phyloP scores from a whole-genome alignment of 495 filamentous ascomycete genomes.

The Penicillium atrosanguineum region DNA sequence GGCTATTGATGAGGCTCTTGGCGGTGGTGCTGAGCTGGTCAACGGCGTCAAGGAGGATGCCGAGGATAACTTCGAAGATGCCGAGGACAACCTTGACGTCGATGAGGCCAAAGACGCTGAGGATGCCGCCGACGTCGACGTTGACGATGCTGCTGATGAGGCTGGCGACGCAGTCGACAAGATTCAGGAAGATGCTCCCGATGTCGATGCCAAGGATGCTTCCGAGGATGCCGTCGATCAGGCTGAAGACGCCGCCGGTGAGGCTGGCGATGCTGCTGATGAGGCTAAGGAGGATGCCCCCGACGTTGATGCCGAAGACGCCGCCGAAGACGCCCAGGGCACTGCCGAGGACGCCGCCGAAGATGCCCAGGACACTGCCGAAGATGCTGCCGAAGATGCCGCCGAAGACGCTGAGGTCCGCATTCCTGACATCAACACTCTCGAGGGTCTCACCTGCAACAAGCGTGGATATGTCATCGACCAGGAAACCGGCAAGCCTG shows the following conservation, averaged over 20 bases:
- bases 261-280: background rate
- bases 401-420: conserved; percentile 18
- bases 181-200: conserved; percentile 5
- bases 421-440: conserved; percentile 54
- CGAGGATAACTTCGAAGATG: conserved; percentile 40
- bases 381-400: conserved; percentile 31
- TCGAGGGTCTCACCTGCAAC: conserved; percentile 62
- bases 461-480: conserved; percentile 60
- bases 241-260: conserved; percentile 11
- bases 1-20: conserved; percentile 21
- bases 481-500: conserved; percentile 44
- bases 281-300: conserved; percentile 23
- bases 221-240: conserved; percentile 27
- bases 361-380: conserved; percentile 28
- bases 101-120: conserved; percentile 29
- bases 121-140: conserved; percentile 33
- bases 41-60: conserved; percentile 19
- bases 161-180: conserved; percentile 13
- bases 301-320: conserved; percentile 9
- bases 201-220: conserved; percentile 24
- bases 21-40: conserved; percentile 10
- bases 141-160: conserved; percentile 25
- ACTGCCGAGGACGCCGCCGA: conserved; percentile 28
- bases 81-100: conserved; percentile 19
- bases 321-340: conserved; percentile 18